Base-by-base conservation (phyloP, 1,139 yeast species). In the Candida glucosophila region DNA sequence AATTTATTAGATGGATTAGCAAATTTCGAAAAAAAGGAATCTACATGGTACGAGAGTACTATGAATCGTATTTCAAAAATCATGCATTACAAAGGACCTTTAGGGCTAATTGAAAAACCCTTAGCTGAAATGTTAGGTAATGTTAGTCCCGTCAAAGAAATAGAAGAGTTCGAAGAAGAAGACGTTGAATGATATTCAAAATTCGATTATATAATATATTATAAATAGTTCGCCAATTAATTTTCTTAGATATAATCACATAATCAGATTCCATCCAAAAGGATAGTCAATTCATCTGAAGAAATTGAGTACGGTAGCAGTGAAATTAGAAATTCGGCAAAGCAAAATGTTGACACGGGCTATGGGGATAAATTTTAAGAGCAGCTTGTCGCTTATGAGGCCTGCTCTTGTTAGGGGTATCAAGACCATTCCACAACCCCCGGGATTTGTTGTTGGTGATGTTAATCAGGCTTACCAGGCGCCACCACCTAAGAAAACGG, bases 381-480 rank as follows among this genome's bases (percentile, higher is more conserved):
- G 36, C 35, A 42, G 40, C 35, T 34, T 22, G 27, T 27, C 39
- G 10, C 25, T 35, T 17, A 25, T 34, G 24, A 44, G 28, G 34
- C 49, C 52, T 17, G 19, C 37, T 12, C 36, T 48, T 26, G 31
- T 42, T 19, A 48, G 57, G 37, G 55, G 55, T 12, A 35, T 51
- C 27, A 52, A 53, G 34, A 50, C 55, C 24, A 75, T 63, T 32
- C 67, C 68, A 25, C 81, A 77, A 47, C 85, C 85, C 11, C 73
- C 82, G 22, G 88, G 88, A 8, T 56, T 64, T 39, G 67, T 79
- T 29, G 67, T 66, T 19, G 94, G 92, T 11, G 70, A 78, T 13
- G 88, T 81, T 27, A 86, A 86, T 52, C 95, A 86, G 33, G 80
- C 95, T 5, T 75, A 71, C 39, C 68, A 69, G 25, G 61, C 70